A percentile compares a stretch with the other conserved stretches of the same genome.
Conservation (phyloP, 2,329 filamentous ascomycete genomes). For the Tolypocladium inflatum region DNA sequence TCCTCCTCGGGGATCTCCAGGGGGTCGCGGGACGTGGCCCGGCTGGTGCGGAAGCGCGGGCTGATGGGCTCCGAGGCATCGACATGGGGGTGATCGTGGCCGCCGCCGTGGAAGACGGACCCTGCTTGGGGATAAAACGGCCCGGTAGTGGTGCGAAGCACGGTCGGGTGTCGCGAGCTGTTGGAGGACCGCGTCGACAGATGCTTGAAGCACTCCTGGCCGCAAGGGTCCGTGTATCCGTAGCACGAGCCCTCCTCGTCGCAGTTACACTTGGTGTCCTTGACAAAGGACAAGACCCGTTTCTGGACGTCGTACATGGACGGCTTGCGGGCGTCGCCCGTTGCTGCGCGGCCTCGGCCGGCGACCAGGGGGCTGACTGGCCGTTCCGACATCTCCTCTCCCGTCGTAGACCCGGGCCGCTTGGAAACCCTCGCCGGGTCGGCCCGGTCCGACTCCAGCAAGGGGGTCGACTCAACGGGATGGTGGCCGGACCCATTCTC, state of each 20-base stretch:
- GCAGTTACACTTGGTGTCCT: conserved; percentile 54
- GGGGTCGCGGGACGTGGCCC: conserved; percentile 29
- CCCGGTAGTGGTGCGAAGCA: conserved; percentile 33
- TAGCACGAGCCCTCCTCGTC: conserved; percentile 52
- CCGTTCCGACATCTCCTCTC: conserved; percentile 18
- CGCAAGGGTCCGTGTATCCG: conserved; percentile 56
- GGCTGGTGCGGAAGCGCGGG: conserved; percentile 24
- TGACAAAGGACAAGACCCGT: conserved; percentile 54
- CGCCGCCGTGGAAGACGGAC: conserved; percentile 13
- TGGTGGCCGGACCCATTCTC: conserved; percentile 8
- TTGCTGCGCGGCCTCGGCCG: conserved; percentile 15
- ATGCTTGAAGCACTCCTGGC: conserved; percentile 57
- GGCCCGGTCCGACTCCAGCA: conserved; percentile 26
- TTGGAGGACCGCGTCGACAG: conserved; percentile 28
- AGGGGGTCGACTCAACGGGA: conserved; percentile 36
- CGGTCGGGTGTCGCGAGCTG: conserved; percentile 22
- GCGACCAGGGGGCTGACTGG: conserved; percentile 12
- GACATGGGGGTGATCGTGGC: conserved; percentile 16
- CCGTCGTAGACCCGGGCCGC: conserved; percentile 15
- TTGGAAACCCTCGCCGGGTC: conserved; percentile 14
- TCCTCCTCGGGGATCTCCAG: conserved; percentile 15
- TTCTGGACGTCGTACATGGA: conserved; percentile 46
- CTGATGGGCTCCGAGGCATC: conserved; percentile 18
- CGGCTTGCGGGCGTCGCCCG: conserved; percentile 30
- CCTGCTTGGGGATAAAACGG: conserved; percentile 17